Evolutionary conservation across 306 rosid genomes (phyloP), one percentile per base, ranked within the genome.

Genomic region (Prosopis cineraria): DNA sequence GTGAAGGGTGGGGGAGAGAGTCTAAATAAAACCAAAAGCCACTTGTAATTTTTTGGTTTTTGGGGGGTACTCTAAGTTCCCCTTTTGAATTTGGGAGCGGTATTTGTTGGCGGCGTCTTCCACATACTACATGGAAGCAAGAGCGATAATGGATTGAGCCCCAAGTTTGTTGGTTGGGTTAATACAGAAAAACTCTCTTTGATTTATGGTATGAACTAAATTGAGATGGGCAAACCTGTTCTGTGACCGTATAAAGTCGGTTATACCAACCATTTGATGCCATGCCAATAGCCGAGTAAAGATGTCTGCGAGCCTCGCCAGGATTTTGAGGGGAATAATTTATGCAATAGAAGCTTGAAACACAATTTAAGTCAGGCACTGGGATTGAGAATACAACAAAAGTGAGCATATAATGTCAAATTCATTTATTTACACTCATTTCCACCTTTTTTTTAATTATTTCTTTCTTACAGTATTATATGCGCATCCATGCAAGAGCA

Each of bases 211-310:
- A 36, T 63, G 27, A 20, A 39, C 13, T n/a, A 17, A 33, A 67
- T 2, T 50, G 48, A 10, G 70, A 22, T 20, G 10, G 5, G 36
- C 72, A 53, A 69, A 94, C 98, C 97, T 92, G 98, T 80, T 97
- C 98, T 6, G 98, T 92, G 30, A 92, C 90, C 4, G 97, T 94
- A 45, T 94, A 94, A 34, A 94, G 80, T 77, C 97, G 87, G 80
- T 94, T 94, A 83, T 89, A 88, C 96, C 96, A 92, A 70, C 98
- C 98, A 73, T 88, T 92, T 72, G 85, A 74, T 63, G 96, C 86
- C 98, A 94, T 94, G 74, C 97, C 98, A 76, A 94, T 88, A 41
- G 96, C 95, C 25, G 98, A 84, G 75, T 78, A 87, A 73, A 94
- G 77, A 85, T 88, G 82, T 75, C 80, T 94, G 66, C 87, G 81